Conservation (phyloP, 2,329 filamentous ascomycete species). For the Colletotrichum paranaense region DNA sequence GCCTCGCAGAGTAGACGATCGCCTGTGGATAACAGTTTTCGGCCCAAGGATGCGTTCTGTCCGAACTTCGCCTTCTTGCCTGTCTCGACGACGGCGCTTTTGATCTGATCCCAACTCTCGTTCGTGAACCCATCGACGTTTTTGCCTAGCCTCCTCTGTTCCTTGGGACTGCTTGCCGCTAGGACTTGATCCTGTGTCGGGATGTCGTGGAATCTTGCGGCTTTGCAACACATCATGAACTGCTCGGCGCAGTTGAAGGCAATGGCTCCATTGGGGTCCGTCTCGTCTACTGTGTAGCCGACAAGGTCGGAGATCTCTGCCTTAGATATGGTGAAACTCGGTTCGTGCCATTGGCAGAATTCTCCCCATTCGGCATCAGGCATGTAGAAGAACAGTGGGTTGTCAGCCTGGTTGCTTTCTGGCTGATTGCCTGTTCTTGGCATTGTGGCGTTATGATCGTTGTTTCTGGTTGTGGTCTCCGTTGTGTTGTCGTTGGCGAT, state of each 20-base stretch:
- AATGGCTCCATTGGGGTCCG: constrained; percentile 35
- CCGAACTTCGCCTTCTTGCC: constrained; percentile 49
- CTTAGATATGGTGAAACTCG: constrained; percentile 42
- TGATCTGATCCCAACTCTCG: constrained; percentile 44
- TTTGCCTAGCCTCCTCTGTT: constrained; percentile 45
- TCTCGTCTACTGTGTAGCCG: constrained; percentile 38
- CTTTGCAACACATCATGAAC: constrained; percentile 57
- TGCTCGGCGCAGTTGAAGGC: constrained; percentile 51
- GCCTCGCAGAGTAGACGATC: constrained; percentile 46
- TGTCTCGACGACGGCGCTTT: constrained; percentile 44
- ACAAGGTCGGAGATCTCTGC: constrained; percentile 42
- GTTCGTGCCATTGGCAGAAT: constrained; percentile 49
- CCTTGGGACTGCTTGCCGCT: constrained; percentile 40
- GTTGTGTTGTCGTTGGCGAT: too few species aligned
- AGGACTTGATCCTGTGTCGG: constrained; percentile 39
- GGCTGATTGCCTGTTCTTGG: too few species aligned
- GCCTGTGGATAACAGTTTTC: constrained; percentile 45
- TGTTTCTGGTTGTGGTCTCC: too few species aligned
- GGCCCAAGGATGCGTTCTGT: constrained; percentile 42
- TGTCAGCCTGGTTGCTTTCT: not conserved
- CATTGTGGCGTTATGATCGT: too few species aligned
- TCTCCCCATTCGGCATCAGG: constrained; percentile 44
- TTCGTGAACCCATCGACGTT: constrained; percentile 41
- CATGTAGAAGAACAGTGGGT: constrained; percentile 45
- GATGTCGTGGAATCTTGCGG: constrained; percentile 46